phyloP scores from a whole-genome alignment of 352 stramenopile species.

The Phytophthora pluvialis region DNA sequence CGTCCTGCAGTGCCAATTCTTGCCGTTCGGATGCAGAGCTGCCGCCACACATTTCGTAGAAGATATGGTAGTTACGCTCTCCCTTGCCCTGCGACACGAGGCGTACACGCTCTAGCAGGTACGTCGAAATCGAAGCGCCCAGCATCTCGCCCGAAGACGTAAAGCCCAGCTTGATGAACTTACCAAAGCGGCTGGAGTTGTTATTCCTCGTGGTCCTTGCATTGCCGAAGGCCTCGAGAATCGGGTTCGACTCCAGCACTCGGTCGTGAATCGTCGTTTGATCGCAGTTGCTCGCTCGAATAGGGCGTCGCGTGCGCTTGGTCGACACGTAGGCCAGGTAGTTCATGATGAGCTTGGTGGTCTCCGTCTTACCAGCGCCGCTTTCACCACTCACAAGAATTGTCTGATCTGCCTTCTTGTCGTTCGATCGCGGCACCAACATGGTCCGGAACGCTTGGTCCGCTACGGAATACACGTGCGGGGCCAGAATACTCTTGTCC shows the following conservation, averaged over 20 bases:
- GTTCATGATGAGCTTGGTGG: conserved; percentile 97
- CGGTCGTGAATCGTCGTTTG: conserved; percentile 81
- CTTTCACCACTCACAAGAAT: conserved; percentile 97
- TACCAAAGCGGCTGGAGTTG: conserved; percentile 96
- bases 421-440: conserved; percentile 46
- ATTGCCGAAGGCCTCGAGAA: conserved; percentile 97
- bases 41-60: conserved; percentile 96
- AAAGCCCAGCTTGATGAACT: conserved; percentile 97
- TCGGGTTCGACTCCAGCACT: conserved; percentile 95
- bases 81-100: conserved; percentile 93
- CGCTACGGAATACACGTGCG: conserved; percentile 88
- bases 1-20: conserved; percentile 49
- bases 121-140: conserved; percentile 89
- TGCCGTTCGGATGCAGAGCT: conserved; percentile 61
- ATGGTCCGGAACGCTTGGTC: conserved; percentile 90
- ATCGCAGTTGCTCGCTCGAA: conserved; percentile 31
- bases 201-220: conserved; percentile 96
- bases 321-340: conserved; percentile 93
- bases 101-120: conserved; percentile 96
- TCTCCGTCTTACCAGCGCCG: conserved; percentile 96
- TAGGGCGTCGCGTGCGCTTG: conserved; percentile 34
- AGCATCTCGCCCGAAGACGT: conserved; percentile 74
- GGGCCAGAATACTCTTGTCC: conserved; percentile 61
- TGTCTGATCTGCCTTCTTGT: conserved; percentile 87
- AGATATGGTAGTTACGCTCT: conserved; percentile 98